Evolutionary conservation across 495 filamentous ascomycete genomes (phyloP).

Genomic region (Aspergillus sclerotioniger): DNA sequence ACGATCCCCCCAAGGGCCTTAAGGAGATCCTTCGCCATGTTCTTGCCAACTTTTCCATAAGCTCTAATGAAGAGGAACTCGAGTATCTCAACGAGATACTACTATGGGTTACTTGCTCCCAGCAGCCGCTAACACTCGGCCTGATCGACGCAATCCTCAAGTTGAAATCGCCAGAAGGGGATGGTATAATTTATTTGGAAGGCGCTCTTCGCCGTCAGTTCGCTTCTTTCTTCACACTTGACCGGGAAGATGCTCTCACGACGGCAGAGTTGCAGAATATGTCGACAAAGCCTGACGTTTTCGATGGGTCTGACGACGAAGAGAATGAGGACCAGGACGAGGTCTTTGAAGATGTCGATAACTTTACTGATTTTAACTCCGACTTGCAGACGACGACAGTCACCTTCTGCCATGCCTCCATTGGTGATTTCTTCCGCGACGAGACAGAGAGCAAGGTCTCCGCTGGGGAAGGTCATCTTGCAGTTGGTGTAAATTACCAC

Average conservation of each 20-base stretch:
- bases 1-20: constrained; percentile 29
- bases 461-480: constrained; percentile 9
- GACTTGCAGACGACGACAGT: constrained; percentile 28
- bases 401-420: constrained; percentile 33
- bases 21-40: constrained; percentile 35
- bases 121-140: constrained; percentile 26
- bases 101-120: constrained; percentile 28
- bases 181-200: constrained; percentile 32
- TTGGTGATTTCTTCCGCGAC: constrained; percentile 34
- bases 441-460: constrained; percentile 19
- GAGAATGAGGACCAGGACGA: constrained; percentile 11
- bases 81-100: constrained; percentile 35
- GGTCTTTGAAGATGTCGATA: constrained; percentile 21
- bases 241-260: constrained; percentile 32
- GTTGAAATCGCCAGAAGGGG: constrained; percentile 26
- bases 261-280: constrained; percentile 26
- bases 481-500: constrained; percentile 18
- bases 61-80: constrained; percentile 22
- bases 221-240: constrained; percentile 34
- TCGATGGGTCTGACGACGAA: constrained; percentile 6
- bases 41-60: constrained; percentile 23
- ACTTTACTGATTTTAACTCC: constrained; percentile 27
- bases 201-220: constrained; percentile 32
- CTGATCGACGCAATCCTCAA: constrained; percentile 30
- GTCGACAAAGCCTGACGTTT: not conserved